Percentiles rank a stretch among this genome's conserved stretches.
These are phyloP conservation scores for Ganoderma sinense DNA, from an alignment of 1,284 basidiomycete genomes.

Conservation along the genomic window DNA sequence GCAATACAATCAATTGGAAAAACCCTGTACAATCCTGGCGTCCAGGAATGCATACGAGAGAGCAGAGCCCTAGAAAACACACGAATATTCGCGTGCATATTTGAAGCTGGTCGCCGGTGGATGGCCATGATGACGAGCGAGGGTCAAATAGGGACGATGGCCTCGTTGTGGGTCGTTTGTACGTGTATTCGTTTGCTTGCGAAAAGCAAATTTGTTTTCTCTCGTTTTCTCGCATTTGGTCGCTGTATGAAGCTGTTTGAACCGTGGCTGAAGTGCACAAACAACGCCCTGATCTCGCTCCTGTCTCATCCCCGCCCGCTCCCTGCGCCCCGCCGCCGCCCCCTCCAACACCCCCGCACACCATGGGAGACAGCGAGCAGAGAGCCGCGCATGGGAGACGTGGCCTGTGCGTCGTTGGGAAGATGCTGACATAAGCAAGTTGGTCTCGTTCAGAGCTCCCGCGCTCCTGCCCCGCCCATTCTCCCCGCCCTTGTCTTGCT, in stretches of 20 bases:
- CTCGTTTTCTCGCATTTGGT: conserved; percentile 76
- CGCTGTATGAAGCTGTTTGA: conserved; percentile 65
- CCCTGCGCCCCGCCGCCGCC: conserved; percentile 28
- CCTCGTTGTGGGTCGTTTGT: conserved; percentile 52
- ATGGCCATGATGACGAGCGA: neutral
- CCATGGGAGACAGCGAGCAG: conserved; percentile 12
- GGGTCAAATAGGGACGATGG: conserved; percentile 19
- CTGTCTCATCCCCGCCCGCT: conserved; percentile 30
- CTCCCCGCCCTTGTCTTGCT: conserved; percentile 27
- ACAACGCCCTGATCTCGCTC: conserved; percentile 27
- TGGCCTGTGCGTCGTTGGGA: conserved; percentile 44
- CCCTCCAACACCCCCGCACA: conserved; percentile 22
- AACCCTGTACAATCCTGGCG: neutral
- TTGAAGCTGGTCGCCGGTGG: neutral
- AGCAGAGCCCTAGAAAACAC: neutral
- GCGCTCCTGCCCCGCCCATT: conserved; percentile 26
- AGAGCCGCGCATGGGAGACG: conserved; percentile 23
- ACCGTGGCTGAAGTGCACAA: conserved; percentile 47
- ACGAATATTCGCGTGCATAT: neutral
- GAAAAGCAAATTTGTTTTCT: conserved; percentile 69
- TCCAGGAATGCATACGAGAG: neutral
- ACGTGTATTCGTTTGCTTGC: conserved; percentile 65
- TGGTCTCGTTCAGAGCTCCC: conserved; percentile 29
- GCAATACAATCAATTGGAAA: conserved; percentile 8
- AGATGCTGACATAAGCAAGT: conserved; percentile 45